These are phyloP conservation scores for Pneumocystis canis DNA, from an alignment of 1,139 yeast genomes.

Conservation along the genomic window DNA sequence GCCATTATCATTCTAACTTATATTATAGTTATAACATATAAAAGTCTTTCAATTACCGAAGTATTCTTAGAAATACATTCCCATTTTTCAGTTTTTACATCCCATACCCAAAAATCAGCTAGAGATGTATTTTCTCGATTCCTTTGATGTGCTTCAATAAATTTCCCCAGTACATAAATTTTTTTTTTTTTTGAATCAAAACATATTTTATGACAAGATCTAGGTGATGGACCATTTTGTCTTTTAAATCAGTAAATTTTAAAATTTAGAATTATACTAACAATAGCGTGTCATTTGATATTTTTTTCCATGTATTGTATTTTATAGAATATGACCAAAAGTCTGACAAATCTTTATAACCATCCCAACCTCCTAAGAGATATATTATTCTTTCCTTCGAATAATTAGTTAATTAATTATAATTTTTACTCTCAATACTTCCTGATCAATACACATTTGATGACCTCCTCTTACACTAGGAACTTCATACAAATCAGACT, in stretches of 20 bases:
- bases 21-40: neutral
- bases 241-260: neutral
- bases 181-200: slow-evolving; percentile 1
- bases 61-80: neutral
- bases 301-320: slow-evolving; percentile 1
- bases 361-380: slow-evolving; percentile 5
- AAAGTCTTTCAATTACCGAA: neutral
- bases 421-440: neutral
- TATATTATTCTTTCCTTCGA: slow-evolving; percentile 2
- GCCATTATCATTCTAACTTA: neutral
- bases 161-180: slow-evolving; percentile 4
- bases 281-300: neutral
- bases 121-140: neutral
- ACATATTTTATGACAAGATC: slow-evolving; percentile 4
- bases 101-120: neutral
- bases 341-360: slow-evolving; percentile 3
- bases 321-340: slow-evolving; percentile 3
- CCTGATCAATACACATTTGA: neutral
- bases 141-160: slow-evolving; percentile 2
- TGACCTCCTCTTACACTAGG: neutral
- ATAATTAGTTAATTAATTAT: neutral
- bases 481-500: neutral
- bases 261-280: neutral
- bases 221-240: neutral
- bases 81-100: neutral